Conservation (phyloP, 2,329 filamentous ascomycete genomes). For the Fusarium sp. region DNA sequence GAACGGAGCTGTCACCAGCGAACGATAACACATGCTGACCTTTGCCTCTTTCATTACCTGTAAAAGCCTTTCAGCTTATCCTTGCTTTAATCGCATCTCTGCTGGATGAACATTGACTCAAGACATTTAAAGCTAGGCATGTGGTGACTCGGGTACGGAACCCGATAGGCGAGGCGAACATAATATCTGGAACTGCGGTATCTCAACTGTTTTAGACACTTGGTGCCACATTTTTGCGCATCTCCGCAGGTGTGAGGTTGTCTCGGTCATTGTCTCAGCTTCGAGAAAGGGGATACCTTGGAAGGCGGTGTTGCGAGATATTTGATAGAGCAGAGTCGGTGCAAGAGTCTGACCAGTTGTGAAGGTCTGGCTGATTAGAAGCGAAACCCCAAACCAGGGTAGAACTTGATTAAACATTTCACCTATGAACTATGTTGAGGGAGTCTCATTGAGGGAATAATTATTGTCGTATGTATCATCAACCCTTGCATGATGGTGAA, state of each 20-base stretch:
- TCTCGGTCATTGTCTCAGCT: not conserved
- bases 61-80: not conserved
- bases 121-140: not conserved
- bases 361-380: fast-evolving
- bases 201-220: not conserved
- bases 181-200: not conserved
- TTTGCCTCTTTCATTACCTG: not conserved
- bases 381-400: not conserved
- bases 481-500: not conserved
- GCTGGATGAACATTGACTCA: not conserved
- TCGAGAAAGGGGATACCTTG: not conserved
- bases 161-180: not conserved
- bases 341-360: not conserved
- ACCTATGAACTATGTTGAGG: not conserved
- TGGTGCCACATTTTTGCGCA: not conserved
- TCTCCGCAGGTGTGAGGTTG: not conserved
- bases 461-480: not conserved
- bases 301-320: not conserved
- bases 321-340: not conserved
- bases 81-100: not conserved
- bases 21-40: not conserved
- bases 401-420: not conserved
- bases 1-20: not conserved
- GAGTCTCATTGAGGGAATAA: not conserved
- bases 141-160: not conserved